Base-by-base conservation (phyloP, 2,329 filamentous ascomycete species). In the Bipolaris bicolor region DNA sequence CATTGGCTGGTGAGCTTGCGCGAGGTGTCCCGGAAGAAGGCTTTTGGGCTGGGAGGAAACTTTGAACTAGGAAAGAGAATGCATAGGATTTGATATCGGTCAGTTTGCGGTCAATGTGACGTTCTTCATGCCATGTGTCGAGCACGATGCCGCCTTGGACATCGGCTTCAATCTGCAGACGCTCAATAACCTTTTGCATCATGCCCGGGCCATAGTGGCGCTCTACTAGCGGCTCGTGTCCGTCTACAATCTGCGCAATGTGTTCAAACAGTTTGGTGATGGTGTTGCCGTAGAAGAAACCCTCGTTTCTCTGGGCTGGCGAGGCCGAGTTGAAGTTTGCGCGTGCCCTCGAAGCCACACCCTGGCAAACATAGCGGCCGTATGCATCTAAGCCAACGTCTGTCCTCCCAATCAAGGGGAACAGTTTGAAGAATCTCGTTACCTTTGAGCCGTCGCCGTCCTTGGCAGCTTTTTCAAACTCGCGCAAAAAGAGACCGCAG, bases 1-100 rank as follows among this genome's bases (percentile, higher is more conserved):
- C 70, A 47, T 75, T 77, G 0, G 90, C 90, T 1, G 94, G 94
- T 1, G 93, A 96, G 62, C 84, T 88, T 36, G 91, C 86, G 43
- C 91, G 85, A 2, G 89, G 84, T 1, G 88, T 88, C 1, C 86
- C 86, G 10, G 82, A 76, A 7, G 78, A 75, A 5, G 85, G 81
- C 59, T 88, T 88, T 56, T 91, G 89, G 29, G 85, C 82, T 0
- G 91, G 87, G 45, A 97, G 76, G 74, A 97, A 97, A 78, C 93
- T 97, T 77, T 97, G 93, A 0, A 98, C 93, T 43, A 99, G 80
- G 72, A 99, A 99, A 0, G 93, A 97, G 76, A 97, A 99, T 0
- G 95, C 93, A 73, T 99, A 99, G 53, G 93, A 97, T 79, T 96
- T 98, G 76, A 97, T 91, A 70, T 99, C 95, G 2, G 91, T 98